Conservation (phyloP, 805 yeast genomes). For the Pichia thaimueangensis region DNA sequence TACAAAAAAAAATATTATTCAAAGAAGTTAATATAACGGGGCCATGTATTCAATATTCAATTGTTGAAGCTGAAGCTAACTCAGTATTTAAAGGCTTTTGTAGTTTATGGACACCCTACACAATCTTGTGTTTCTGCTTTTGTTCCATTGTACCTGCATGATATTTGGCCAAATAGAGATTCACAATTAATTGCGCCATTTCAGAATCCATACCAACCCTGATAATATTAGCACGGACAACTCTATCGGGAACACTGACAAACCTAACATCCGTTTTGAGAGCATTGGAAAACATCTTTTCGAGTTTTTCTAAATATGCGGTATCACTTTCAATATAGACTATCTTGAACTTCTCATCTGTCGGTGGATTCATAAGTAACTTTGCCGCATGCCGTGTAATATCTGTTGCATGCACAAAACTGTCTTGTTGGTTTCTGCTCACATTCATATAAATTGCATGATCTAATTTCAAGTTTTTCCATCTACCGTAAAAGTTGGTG, state of each 20-base stretch:
- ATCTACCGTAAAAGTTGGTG: not conserved
- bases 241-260: not conserved
- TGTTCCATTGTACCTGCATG: not conserved
- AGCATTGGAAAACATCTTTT: not conserved
- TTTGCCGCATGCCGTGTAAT: not conserved
- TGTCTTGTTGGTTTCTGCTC: not conserved
- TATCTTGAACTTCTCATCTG: not conserved
- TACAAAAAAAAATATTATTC: too few relatives aligned
- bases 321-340: not conserved
- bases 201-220: not conserved
- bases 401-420: not conserved
- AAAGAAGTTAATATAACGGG: too few relatives aligned
- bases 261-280: not conserved
- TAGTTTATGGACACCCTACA: too few relatives aligned
- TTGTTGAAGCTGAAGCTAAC: too few relatives aligned
- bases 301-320: not conserved
- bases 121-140: too few relatives aligned
- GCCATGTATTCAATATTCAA: too few relatives aligned
- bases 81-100: too few relatives aligned
- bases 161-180: not conserved
- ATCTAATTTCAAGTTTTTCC: not conserved
- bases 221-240: not conserved
- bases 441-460: not conserved
- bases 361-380: not conserved
- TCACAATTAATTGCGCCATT: not conserved